Conservation (phyloP, 306 rosid species). For the Prunus mongolica region DNA sequence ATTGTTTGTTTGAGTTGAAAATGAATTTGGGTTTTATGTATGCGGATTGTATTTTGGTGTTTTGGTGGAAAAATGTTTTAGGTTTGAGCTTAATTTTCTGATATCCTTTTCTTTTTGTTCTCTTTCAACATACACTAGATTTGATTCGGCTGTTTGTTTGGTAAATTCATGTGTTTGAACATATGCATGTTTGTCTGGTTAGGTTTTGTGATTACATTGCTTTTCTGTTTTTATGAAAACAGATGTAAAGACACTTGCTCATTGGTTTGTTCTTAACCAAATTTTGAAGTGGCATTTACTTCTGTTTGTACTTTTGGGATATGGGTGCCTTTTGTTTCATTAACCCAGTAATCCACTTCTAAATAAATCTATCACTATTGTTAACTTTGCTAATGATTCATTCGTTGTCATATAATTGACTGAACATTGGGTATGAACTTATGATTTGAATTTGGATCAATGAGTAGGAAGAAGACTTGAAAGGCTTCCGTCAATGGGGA, state of each 20-base stretch:
- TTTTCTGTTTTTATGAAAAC: neutral
- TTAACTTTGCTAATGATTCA: neutral
- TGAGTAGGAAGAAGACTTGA: constrained; percentile 78
- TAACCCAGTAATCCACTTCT: neutral
- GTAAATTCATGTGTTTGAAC: neutral
- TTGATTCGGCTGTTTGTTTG: neutral
- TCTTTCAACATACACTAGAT: neutral
- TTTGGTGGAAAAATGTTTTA: neutral
- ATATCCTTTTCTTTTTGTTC: neutral
- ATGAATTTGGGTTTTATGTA: neutral
- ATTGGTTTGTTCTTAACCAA: neutral
- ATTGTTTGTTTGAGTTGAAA: neutral
- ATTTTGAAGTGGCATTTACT: neutral
- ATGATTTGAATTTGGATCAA: constrained; percentile 16
- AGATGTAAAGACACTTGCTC: neutral
- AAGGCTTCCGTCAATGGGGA: constrained; percentile 85
- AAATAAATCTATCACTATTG: neutral
- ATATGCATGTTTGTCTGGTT: neutral
- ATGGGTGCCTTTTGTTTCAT: neutral
- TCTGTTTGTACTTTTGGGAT: neutral
- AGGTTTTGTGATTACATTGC: neutral
- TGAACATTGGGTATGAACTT: constrained; percentile 9
- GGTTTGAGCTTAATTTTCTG: neutral
- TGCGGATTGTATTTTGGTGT: neutral
- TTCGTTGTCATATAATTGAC: neutral